Evolutionary conservation across 345 rosid species (phyloP).

Genomic region (Lenwebbia sp.): DNA sequence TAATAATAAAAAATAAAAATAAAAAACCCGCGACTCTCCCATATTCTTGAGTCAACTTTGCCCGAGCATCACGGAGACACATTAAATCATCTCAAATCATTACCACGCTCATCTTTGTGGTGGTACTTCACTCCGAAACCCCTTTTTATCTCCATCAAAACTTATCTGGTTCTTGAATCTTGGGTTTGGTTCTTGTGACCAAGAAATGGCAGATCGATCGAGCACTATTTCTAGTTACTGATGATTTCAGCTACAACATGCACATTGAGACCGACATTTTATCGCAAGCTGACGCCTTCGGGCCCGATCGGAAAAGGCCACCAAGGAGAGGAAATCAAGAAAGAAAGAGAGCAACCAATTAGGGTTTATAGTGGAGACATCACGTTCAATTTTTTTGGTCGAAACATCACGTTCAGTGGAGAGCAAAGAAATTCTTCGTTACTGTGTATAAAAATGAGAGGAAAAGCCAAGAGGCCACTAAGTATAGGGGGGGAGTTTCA

Average conservation of each 20-base stretch:
- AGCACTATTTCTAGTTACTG: background rate
- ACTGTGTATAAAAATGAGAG: background rate
- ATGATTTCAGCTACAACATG: background rate
- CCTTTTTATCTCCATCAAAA: background rate
- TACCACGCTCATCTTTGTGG: background rate
- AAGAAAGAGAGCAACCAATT: background rate
- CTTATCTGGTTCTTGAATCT: background rate
- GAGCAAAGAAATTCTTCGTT: background rate
- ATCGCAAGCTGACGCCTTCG: background rate
- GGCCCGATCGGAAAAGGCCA: background rate
- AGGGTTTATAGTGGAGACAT: background rate
- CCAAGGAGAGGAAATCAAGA: background rate
- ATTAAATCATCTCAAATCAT: background rate
- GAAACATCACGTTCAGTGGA: background rate
- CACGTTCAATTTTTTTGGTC: too few species aligned
- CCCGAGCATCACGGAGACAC: slow-evolving; percentile 19
- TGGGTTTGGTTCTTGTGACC: background rate
- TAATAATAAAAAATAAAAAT: background rate
- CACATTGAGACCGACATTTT: background rate
- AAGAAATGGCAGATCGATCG: background rate
- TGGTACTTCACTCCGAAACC: background rate
- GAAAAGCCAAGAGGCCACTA: background rate
- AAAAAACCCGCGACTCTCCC: background rate
- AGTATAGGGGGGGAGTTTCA: background rate
- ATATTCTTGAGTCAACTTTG: slow-evolving; percentile 7